phyloP scores from a whole-genome alignment of 495 filamentous ascomycete genomes.

The Penicillium longicatenatum region DNA sequence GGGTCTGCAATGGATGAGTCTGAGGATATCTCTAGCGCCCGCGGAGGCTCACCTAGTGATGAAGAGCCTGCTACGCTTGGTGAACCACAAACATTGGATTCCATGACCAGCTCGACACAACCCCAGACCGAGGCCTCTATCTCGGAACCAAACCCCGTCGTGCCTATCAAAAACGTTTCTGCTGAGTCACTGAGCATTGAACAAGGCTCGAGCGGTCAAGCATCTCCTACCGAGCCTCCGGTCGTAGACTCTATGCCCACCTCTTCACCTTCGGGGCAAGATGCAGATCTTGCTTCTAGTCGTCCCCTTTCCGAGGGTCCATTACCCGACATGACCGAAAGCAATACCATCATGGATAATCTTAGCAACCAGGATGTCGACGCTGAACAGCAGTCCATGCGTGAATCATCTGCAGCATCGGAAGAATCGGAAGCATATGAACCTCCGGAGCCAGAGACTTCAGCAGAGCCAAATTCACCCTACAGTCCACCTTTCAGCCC shows the following conservation, averaged over 20 bases:
- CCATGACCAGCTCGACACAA: background rate
- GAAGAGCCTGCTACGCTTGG: conserved; percentile 1
- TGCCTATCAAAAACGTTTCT: background rate
- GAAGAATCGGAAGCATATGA: conserved; percentile 57
- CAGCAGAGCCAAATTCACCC: conserved; percentile 30
- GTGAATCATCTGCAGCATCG: conserved; percentile 38
- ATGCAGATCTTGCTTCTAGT: background rate
- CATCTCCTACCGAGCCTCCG: background rate
- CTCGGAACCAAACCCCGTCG: background rate
- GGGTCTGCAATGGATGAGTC: conserved; percentile 49
- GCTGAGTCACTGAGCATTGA: background rate
- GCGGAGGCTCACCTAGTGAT: conserved; percentile 13
- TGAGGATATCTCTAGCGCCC: conserved; percentile 18
- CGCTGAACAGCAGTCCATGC: conserved; percentile 14
- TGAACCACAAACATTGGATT: background rate
- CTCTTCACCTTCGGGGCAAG: background rate
- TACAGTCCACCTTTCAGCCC: conserved; percentile 46
- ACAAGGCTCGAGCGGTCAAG: background rate
- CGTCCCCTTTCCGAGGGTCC: background rate
- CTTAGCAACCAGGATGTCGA: background rate
- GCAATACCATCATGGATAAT: background rate
- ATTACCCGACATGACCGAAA: background rate
- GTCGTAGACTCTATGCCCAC: too few species aligned
- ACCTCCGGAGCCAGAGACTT: conserved; percentile 53
- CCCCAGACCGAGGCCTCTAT: background rate